These are phyloP conservation scores for Isoetes engelmannii DNA, from an alignment of 83 land plant species.

Conservation along the genomic window DNA sequence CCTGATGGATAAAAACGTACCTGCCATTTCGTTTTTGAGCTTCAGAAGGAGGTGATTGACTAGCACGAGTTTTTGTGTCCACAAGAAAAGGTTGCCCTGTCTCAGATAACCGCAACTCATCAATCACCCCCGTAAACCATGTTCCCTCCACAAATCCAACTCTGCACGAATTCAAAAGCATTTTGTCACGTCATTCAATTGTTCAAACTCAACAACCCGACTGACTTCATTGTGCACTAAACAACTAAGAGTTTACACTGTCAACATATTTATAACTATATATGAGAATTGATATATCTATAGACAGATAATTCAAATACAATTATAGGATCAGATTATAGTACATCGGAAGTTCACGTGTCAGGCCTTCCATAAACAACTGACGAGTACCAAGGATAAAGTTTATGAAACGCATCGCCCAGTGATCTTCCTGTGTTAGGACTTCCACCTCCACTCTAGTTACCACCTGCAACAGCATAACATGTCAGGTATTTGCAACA, in stretches of 20 bases:
- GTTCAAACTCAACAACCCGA: too few species aligned
- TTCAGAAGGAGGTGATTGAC: conserved; percentile 56
- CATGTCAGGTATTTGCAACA: conserved; percentile 7
- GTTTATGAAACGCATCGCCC: conserved; percentile 65
- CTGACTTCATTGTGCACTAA: too few species aligned
- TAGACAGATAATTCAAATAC: too few species aligned
- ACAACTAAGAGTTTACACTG: too few species aligned
- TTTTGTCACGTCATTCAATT: too few species aligned
- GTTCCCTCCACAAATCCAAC: conserved; percentile 58
- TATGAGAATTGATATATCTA: too few species aligned
- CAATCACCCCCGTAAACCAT: conserved; percentile 78
- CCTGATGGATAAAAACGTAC: conserved; percentile 19
- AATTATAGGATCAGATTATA: neutral
- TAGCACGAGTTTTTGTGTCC: conserved; percentile 76
- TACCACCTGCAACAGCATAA: conserved; percentile 43
- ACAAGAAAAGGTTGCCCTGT: conserved; percentile 42
- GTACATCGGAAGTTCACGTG: conserved; percentile 85
- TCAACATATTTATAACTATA: too few species aligned
- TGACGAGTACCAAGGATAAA: conserved; percentile 67
- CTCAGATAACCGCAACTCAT: conserved; percentile 54
- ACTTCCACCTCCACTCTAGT: conserved; percentile 49
- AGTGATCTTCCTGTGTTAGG: conserved; percentile 53
- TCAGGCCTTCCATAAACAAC: conserved; percentile 64
- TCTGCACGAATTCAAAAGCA: conserved; percentile 28
- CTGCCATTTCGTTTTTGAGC: conserved; percentile 84